Conservation (phyloP, 345 rosid genomes). For the thale cress (Arabidopsis thaliana) region TAIR10.1 NC_003076.8:26261501-26262000, state of each 20-base stretch:
- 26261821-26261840: conserved; percentile 61
- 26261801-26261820: conserved; percentile 71
- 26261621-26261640: conserved; percentile 64
- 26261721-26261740: conserved; percentile 54
- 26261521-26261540: conserved; percentile 44
- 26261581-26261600: conserved; percentile 64
- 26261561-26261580: conserved; percentile 47
- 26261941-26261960: conserved; percentile 46
- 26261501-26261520: conserved; percentile 67
- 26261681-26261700: conserved; percentile 54
- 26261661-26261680: conserved; percentile 50
- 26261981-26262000: conserved; percentile 61
- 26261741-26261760: conserved; percentile 44
- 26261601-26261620: conserved; percentile 84
- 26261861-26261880: conserved; percentile 36
- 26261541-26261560: conserved; percentile 14
- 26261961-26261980: conserved; percentile 72
- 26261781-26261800: conserved; percentile 82
- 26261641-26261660: conserved; percentile 57
- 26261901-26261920: not conserved
- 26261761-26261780: conserved; percentile 54
- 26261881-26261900: not conserved
- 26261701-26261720: conserved; percentile 73
- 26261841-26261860: conserved; percentile 45
- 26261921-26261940: not conserved